These are phyloP conservation scores for Volvox carteri DNA, from an alignment of 163 green algal genomes.

Conservation along the genomic window DNA sequence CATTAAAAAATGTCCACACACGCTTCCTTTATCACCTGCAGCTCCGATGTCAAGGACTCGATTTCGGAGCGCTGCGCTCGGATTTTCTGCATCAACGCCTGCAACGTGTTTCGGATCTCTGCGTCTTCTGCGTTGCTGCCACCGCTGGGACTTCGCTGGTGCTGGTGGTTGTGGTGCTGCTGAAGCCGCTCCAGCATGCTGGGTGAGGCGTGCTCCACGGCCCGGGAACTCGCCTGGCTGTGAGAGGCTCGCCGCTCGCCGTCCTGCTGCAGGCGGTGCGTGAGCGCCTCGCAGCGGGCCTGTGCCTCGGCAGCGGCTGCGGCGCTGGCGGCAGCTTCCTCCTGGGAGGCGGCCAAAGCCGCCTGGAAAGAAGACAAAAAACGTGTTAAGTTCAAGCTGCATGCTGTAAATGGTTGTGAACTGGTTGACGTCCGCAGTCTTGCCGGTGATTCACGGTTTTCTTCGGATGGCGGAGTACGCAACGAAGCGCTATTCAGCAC, in stretches of 20 bases:
- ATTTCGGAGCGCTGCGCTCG: slow-evolving; percentile 34
- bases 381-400: too few relatives aligned
- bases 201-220: slow-evolving; percentile 3
- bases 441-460: too few relatives aligned
- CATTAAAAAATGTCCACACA: too few relatives aligned
- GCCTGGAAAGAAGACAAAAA: slow-evolving; percentile 6
- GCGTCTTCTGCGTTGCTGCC: neutral
- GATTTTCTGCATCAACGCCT: slow-evolving; percentile 37
- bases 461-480: too few relatives aligned
- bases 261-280: slow-evolving; percentile 45
- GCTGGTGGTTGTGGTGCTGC: neutral
- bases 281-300: slow-evolving; percentile 38
- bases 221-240: slow-evolving; percentile 25
- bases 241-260: slow-evolving; percentile 21
- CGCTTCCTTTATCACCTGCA: too few relatives aligned
- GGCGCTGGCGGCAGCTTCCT: slow-evolving; percentile 41
- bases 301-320: slow-evolving; percentile 38
- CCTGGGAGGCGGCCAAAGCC: slow-evolving; percentile 22
- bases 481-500: too few relatives aligned
- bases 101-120: neutral
- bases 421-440: too few relatives aligned
- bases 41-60: slow-evolving; percentile 1
- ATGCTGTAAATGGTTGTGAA: too few relatives aligned
- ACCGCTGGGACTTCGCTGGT: neutral
- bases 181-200: slow-evolving; percentile 34